These are phyloP conservation scores for Pezizomycotina sp. DNA, from an alignment of 2,329 filamentous ascomycete genomes.

Conservation along the genomic window DNA sequence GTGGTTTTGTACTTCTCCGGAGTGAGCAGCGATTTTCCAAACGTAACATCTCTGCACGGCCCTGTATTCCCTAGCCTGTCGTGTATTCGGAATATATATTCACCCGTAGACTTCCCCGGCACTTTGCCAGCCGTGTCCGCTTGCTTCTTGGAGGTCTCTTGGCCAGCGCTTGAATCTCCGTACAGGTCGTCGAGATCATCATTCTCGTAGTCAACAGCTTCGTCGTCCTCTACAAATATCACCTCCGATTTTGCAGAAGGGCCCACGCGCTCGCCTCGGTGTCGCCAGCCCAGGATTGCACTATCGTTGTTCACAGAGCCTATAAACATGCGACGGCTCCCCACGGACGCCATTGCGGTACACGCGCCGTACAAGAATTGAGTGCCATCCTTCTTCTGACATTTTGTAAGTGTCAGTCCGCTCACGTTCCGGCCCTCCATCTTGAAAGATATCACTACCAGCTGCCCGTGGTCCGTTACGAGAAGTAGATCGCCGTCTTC, in stretches of 20 bases:
- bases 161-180: conserved; percentile 37
- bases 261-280: conserved; percentile 23
- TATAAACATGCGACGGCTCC: conserved; percentile 56
- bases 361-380: conserved; percentile 41
- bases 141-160: conserved; percentile 31
- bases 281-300: conserved; percentile 57
- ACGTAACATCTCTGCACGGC: conserved; percentile 57
- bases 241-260: conserved; percentile 40
- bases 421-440: conserved; percentile 86
- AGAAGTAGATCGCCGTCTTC: conserved; percentile 74
- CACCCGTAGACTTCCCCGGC: conserved; percentile 38
- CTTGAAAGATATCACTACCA: conserved; percentile 63
- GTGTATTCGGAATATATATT: conserved; percentile 58
- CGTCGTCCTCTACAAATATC: conserved; percentile 42
- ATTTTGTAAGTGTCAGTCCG: conserved; percentile 54
- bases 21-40: conserved; percentile 41
- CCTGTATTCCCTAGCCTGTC: conserved; percentile 64
- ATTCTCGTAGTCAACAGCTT: conserved; percentile 42
- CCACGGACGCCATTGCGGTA: conserved; percentile 53
- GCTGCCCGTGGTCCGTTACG: conserved; percentile 55
- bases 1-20: conserved; percentile 34
- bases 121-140: conserved; percentile 11
- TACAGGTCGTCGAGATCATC: conserved; percentile 41
- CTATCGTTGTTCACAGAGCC: conserved; percentile 77
- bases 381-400: conserved; percentile 48